These are phyloP conservation scores for Alternaria brassicicola DNA, from an alignment of 2,329 filamentous ascomycete genomes.

Conservation along the genomic window DNA sequence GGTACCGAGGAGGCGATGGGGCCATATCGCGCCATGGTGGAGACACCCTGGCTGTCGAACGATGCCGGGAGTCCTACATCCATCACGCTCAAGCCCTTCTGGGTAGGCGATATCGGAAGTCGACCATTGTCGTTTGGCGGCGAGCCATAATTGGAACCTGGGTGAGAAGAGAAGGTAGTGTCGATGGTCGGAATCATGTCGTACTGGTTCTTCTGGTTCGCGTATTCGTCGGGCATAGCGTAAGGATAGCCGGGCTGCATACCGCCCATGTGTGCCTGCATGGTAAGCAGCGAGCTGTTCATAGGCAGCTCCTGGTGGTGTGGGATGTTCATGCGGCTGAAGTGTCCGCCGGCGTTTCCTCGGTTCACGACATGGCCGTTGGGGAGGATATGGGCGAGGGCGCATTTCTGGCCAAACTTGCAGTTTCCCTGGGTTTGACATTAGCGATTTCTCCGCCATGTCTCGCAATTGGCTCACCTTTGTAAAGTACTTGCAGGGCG, in stretches of 20 bases:
- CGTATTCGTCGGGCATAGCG: slow-evolving; percentile 51
- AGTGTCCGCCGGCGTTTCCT: slow-evolving; percentile 58
- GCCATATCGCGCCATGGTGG: slow-evolving; percentile 85
- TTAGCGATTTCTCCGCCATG: not conserved
- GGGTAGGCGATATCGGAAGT: slow-evolving; percentile 78
- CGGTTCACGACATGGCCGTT: slow-evolving; percentile 91
- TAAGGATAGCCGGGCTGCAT: slow-evolving; percentile 50
- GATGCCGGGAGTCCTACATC: slow-evolving; percentile 93
- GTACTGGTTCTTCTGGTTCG: slow-evolving; percentile 48
- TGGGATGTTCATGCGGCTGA: slow-evolving; percentile 71
- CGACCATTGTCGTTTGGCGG: slow-evolving; percentile 71
- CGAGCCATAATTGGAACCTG: slow-evolving; percentile 76
- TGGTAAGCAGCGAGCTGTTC: slow-evolving; percentile 72
- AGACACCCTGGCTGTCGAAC: slow-evolving; percentile 95
- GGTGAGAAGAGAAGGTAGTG: slow-evolving; percentile 63
- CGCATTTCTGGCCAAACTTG: slow-evolving; percentile 98
- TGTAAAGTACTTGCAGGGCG: slow-evolving; percentile 96
- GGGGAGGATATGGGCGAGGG: slow-evolving; percentile 92
- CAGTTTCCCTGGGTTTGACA: slow-evolving; percentile 78
- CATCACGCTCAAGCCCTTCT: slow-evolving; percentile 80
- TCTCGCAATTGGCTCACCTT: slow-evolving; percentile 67
- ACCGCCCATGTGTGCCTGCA: slow-evolving; percentile 56
- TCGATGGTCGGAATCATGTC: slow-evolving; percentile 63
- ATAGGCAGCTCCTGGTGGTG: slow-evolving; percentile 73
- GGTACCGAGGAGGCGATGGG: slow-evolving; percentile 93